A percentile compares a stretch with the other conserved stretches of the same genome.
Evolutionary conservation across 495 filamentous ascomycete genomes (phyloP).

Genomic region (Neurospora tetrasperma): DNA sequence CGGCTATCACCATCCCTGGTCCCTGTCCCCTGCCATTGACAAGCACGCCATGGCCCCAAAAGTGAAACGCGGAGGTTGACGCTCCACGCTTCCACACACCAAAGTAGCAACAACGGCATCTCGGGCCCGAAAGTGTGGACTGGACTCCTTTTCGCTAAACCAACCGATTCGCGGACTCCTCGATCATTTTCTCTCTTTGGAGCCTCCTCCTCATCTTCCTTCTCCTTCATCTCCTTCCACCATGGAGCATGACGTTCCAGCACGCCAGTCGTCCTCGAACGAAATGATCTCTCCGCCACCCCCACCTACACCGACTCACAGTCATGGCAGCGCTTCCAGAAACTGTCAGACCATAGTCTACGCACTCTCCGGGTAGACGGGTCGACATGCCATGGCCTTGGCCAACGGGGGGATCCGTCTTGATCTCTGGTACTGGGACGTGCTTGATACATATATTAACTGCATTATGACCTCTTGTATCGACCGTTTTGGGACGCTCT

Average conservation of each 20-base stretch:
- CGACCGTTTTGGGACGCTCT: constrained; percentile 5
- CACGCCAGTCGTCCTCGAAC: not conserved
- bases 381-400: not conserved
- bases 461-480: constrained; percentile 2
- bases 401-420: not conserved
- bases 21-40: not conserved
- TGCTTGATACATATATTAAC: constrained; percentile 13
- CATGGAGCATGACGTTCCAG: constrained; percentile 6
- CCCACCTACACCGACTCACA: not conserved
- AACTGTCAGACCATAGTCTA: not conserved
- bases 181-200: not conserved
- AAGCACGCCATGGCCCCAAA: not conserved
- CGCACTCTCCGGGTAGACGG: constrained; percentile 8
- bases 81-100: constrained; percentile 10
- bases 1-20: not conserved
- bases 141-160: not conserved
- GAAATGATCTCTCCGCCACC: not conserved
- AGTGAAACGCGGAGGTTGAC: constrained; percentile 14
- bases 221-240: not conserved
- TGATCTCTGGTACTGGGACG: not conserved
- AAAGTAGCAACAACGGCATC: constrained; percentile 15
- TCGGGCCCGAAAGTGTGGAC: constrained; percentile 6
- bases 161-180: constrained; percentile 15
- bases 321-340: not conserved
- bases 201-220: not conserved